These are phyloP conservation scores for Apostasia shenzhenica DNA, from an alignment of 106 monocot genomes.

Conservation along the genomic window DNA sequence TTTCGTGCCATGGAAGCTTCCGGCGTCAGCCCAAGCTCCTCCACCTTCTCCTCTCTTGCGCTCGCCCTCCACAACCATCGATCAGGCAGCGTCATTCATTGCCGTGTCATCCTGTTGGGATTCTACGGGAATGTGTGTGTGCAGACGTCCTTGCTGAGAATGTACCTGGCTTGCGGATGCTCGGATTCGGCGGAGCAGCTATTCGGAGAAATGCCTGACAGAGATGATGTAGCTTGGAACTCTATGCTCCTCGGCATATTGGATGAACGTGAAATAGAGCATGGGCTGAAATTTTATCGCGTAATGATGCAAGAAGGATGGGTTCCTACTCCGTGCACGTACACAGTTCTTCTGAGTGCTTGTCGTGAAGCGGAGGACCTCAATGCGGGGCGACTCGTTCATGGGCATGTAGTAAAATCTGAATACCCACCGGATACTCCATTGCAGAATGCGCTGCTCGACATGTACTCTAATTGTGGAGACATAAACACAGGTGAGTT, in stretches of 20 bases:
- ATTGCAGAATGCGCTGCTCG: constrained; percentile 43
- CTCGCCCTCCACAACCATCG: constrained; percentile 22
- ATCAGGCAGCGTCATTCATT: constrained; percentile 35
- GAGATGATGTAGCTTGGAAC: constrained; percentile 74
- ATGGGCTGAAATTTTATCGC: constrained; percentile 19
- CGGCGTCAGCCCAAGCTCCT: constrained; percentile 37
- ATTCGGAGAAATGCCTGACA: constrained; percentile 47
- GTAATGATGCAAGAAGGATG: constrained; percentile 25
- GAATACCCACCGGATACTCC: constrained; percentile 21
- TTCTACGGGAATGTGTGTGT: constrained; percentile 33
- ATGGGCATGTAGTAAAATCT: constrained; percentile 34
- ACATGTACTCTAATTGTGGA: constrained; percentile 52
- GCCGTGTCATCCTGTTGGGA: constrained; percentile 27
- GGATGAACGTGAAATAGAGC: constrained; percentile 11
- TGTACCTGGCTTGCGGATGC: constrained; percentile 45
- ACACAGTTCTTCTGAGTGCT: constrained; percentile 39
- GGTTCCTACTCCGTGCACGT: constrained; percentile 28
- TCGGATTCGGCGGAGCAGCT: constrained; percentile 23
- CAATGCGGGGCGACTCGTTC: constrained; percentile 26
- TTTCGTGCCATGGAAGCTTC: constrained; percentile 21
- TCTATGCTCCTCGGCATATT: constrained; percentile 37
- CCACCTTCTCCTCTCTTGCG: constrained; percentile 48
- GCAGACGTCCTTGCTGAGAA: constrained; percentile 54
- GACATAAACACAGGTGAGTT: constrained; percentile 16
- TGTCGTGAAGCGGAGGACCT: constrained; percentile 27